A percentile compares a stretch with the other conserved stretches of the same genome.
phyloP scores from a whole-genome alignment of 1,139 yeast genomes.

The Debaryomyces subglobosus region DNA sequence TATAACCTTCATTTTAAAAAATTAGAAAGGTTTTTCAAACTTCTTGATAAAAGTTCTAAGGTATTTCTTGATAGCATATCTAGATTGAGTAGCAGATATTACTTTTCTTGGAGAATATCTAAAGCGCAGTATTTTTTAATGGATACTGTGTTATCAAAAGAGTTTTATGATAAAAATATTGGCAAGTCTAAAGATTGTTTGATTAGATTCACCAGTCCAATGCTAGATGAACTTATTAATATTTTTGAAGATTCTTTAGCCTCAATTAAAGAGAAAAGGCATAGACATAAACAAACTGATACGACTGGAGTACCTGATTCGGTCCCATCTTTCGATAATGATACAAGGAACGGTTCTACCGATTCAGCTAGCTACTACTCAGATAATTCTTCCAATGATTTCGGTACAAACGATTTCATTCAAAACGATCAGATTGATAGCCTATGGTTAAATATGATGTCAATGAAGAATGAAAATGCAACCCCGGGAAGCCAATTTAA shows the following conservation, averaged over 20 bases:
- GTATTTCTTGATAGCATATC: conserved; percentile 22
- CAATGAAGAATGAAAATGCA: conserved; percentile 38
- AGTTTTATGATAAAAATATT: conserved; percentile 21
- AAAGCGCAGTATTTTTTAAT: conserved; percentile 34
- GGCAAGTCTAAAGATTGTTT: conserved; percentile 13
- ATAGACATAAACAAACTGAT: not conserved
- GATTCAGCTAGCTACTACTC: not conserved
- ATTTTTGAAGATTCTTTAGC: conserved; percentile 20
- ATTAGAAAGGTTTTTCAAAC: conserved; percentile 16
- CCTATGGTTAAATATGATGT: conserved; percentile 35
- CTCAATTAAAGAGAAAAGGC: conserved; percentile 8
- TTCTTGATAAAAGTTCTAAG: conserved; percentile 22
- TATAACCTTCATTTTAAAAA: conserved; percentile 17
- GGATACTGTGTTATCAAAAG: conserved; percentile 25
- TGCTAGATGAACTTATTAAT: conserved; percentile 25
- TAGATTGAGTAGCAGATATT: conserved; percentile 34
- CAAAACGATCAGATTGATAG: conserved; percentile 27
- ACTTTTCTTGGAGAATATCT: conserved; percentile 40
- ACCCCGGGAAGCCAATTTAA: conserved; percentile 67
- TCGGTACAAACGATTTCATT: not conserved
- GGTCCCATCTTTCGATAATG: not conserved
- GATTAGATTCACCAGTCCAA: conserved; percentile 16
- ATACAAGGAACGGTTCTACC: not conserved
- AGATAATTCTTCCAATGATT: conserved; percentile 1
- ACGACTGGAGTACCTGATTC: not conserved